A percentile compares a stretch with the other conserved stretches of the same genome.
Evolutionary conservation across 768 basidiomycete species (phyloP).

Genomic region (Mycena vulgaris): DNA sequence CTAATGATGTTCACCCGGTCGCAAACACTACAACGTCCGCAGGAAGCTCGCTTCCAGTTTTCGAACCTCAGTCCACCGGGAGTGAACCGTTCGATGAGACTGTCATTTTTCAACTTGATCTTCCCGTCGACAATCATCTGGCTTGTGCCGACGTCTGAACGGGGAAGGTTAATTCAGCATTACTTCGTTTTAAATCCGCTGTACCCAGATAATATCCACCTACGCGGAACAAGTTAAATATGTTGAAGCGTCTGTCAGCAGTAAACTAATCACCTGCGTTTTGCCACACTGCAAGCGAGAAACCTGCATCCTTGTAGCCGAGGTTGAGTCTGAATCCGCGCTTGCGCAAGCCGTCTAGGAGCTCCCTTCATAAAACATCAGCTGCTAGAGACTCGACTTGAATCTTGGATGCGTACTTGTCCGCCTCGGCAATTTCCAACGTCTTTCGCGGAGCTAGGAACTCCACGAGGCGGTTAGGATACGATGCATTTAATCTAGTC

Average conservation of each 20-base stretch:
- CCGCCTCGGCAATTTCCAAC: constrained; percentile 65
- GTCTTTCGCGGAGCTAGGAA: constrained; percentile 53
- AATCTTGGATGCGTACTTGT: constrained; percentile 60
- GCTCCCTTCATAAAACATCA: constrained; percentile 48
- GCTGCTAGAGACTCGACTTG: too few relatives aligned
- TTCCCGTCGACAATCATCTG: constrained; percentile 76
- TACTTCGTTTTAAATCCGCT: constrained; percentile 8
- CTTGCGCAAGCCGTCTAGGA: constrained; percentile 69
- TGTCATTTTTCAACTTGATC: constrained; percentile 79
- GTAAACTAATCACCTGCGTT: too few relatives aligned
- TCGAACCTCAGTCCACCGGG: constrained; percentile 62
- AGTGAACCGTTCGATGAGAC: constrained; percentile 62
- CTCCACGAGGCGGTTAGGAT: constrained; percentile 58
- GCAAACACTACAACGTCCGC: constrained; percentile 74
- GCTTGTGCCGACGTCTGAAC: constrained; percentile 69
- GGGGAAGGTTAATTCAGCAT: not conserved
- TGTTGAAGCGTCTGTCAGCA: too few relatives aligned
- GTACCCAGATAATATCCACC: constrained; percentile 81
- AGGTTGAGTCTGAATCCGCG: constrained; percentile 70
- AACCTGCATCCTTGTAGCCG: constrained; percentile 69
- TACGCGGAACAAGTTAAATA: too few relatives aligned
- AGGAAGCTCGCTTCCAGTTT: constrained; percentile 59
- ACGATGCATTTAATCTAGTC: constrained; percentile 65
- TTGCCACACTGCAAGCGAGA: constrained; percentile 63
- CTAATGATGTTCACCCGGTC: constrained; percentile 59